Conservation (phyloP, 2,329 filamentous ascomycete species). For the Ophiostoma pallidulum region DNA sequence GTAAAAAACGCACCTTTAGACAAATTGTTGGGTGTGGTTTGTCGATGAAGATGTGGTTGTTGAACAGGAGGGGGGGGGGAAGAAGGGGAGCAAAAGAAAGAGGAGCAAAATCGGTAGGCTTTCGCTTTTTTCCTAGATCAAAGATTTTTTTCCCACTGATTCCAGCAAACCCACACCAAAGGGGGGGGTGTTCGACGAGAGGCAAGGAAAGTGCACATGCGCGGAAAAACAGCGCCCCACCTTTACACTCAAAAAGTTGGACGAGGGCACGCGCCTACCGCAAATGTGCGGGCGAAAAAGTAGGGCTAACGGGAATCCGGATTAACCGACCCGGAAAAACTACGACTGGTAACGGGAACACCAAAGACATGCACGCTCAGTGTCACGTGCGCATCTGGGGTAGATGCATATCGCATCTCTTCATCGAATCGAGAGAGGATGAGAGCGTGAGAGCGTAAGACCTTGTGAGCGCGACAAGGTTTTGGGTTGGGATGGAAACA, state of each 20-base stretch:
- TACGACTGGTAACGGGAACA: no score
- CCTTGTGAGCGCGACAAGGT: no score
- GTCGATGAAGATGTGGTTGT: constrained; percentile 8
- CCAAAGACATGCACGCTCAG: no score
- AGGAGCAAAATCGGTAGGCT: constrained; percentile 2
- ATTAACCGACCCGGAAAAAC: not conserved
- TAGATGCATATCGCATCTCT: no score
- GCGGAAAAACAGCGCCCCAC: not conserved
- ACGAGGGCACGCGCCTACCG: not conserved
- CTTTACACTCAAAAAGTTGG: not conserved
- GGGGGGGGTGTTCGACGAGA: no score
- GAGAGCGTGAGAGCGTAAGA: no score
- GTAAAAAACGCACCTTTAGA: constrained; percentile 13
- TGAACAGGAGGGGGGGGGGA: constrained; percentile 1
- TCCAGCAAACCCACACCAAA: no score
- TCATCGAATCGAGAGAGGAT: no score
- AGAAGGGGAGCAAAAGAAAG: not conserved
- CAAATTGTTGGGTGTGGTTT: constrained; percentile 13
- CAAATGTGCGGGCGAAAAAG: not conserved
- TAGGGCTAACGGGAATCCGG: not conserved
- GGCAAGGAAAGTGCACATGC: no score
- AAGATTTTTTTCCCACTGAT: constrained; percentile 7
- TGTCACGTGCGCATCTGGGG: no score
- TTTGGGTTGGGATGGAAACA: no score
- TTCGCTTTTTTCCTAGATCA: constrained; percentile 1